These are phyloP conservation scores for Hordeum marinum DNA, from an alignment of 176 grass and related monocot genomes.

Conservation along the genomic window DNA sequence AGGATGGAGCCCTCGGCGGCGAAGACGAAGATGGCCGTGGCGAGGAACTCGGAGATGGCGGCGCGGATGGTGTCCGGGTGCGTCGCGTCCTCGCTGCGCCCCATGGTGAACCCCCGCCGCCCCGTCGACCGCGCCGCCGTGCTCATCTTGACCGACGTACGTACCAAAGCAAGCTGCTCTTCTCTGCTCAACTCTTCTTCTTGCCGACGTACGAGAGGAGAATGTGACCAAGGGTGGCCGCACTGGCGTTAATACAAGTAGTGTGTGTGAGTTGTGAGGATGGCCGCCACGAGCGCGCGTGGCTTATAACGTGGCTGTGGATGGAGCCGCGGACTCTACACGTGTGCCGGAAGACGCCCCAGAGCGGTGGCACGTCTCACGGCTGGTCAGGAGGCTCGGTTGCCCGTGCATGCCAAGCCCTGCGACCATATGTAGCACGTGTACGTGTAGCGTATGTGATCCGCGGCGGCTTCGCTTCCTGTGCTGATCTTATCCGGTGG, in stretches of 20 bases:
- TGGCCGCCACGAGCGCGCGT: not conserved
- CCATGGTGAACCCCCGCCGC: conserved; percentile 62
- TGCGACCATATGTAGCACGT: not conserved
- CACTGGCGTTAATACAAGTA: not conserved
- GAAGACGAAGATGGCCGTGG: conserved; percentile 93
- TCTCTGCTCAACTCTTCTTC: not conserved
- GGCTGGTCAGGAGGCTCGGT: not conserved
- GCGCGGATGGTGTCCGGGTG: conserved; percentile 86
- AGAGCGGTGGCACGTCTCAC: conserved; percentile 16
- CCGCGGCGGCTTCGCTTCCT: not conserved
- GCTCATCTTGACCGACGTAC: conserved; percentile 10
- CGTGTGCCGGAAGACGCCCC: not conserved
- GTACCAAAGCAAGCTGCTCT: not conserved
- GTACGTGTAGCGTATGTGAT: not conserved
- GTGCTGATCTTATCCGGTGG: conserved; percentile 9
- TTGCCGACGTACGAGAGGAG: not conserved
- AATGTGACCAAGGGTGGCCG: not conserved
- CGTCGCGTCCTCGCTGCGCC: conserved; percentile 63
- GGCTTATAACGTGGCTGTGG: not conserved
- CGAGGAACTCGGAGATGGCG: conserved; percentile 80
- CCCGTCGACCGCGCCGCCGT: conserved; percentile 23
- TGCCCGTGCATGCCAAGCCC: not conserved
- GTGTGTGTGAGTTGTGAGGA: not conserved
- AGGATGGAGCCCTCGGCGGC: conserved; percentile 93
- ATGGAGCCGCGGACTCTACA: not conserved